phyloP scores from a whole-genome alignment of 2,329 filamentous ascomycete genomes.

The Penicillium verrucosum region DNA sequence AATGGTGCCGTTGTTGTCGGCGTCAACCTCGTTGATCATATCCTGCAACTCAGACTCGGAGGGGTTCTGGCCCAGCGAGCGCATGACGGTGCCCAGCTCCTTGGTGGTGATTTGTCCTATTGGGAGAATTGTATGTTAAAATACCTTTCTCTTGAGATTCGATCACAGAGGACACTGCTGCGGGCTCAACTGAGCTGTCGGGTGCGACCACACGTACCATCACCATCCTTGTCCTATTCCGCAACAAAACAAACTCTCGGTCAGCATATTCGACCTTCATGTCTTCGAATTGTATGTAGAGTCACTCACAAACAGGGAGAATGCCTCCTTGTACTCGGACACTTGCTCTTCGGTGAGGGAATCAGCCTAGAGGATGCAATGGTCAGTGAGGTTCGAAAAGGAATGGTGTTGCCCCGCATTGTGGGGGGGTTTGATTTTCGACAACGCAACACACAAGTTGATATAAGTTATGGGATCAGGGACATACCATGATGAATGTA shows the following conservation, averaged over 20 bases:
- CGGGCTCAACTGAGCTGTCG: background rate
- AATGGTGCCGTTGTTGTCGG: conserved; percentile 89
- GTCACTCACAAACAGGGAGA: conserved; percentile 94
- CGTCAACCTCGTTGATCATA: conserved; percentile 92
- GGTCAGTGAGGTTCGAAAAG: conserved; percentile 26
- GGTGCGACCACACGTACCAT: conserved; percentile 63
- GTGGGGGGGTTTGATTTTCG: conserved; percentile 29
- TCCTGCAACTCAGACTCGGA: conserved; percentile 87
- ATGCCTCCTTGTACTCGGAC: conserved; percentile 99
- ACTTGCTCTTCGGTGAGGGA: conserved; percentile 99
- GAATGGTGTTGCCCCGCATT: conserved; percentile 32
- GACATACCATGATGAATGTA: conserved; percentile 34
- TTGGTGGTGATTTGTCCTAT: conserved; percentile 88
- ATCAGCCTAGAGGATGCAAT: conserved; percentile 66
- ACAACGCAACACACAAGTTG: conserved; percentile 5
- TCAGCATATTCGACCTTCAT: conserved; percentile 16
- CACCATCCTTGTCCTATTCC: conserved; percentile 78
- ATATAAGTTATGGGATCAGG: background rate
- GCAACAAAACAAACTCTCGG: conserved; percentile 12
- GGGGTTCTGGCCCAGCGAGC: conserved; percentile 83
- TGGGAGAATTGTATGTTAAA: conserved; percentile 11
- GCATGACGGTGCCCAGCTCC: conserved; percentile 86
- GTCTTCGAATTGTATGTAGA: background rate
- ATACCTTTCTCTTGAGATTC: background rate
- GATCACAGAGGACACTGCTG: background rate